Evolutionary conservation across 441 rosid species (phyloP).

Genomic region (Capsella rubella): DNA sequence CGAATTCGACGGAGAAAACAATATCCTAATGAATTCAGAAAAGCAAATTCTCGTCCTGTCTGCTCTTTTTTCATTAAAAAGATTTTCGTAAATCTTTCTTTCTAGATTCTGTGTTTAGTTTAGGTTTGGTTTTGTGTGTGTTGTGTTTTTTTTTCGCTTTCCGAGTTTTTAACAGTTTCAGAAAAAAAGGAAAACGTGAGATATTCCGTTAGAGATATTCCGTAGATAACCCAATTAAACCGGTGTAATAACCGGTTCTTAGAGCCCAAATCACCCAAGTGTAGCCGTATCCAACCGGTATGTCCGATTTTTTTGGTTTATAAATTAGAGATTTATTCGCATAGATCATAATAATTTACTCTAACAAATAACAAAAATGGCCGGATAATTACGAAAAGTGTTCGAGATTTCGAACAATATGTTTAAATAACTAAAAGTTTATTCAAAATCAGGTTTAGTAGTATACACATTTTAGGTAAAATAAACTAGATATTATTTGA

Average conservation of each 20-base stretch:
- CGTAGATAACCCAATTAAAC: slow-evolving; percentile 14
- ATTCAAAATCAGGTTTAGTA: too few species aligned
- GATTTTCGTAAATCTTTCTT: slow-evolving; percentile 34
- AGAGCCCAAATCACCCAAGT: background rate
- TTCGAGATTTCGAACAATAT: too few species aligned
- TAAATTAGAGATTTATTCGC: too few species aligned
- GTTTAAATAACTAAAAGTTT: too few species aligned
- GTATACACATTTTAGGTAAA: too few species aligned
- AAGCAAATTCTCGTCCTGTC: slow-evolving; percentile 21
- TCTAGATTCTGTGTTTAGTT: background rate
- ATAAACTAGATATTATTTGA: too few species aligned
- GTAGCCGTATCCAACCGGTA: background rate
- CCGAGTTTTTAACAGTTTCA: slow-evolving; percentile 31
- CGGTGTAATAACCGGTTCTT: background rate
- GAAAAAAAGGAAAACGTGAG: slow-evolving; percentile 24
- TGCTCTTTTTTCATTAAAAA: slow-evolving; percentile 41
- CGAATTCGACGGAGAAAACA: slow-evolving; percentile 36
- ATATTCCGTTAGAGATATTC: slow-evolving; percentile 19
- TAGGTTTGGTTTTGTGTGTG: slow-evolving; percentile 29
- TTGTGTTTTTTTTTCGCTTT: background rate
- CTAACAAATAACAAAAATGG: too few species aligned
- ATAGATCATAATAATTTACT: too few species aligned
- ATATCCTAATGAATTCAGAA: slow-evolving; percentile 7
- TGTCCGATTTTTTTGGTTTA: too few species aligned
- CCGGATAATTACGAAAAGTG: too few species aligned